Evolutionary conservation across 2,329 filamentous ascomycete species (phyloP).

Genomic region (Metarhizium guizhouense): DNA sequence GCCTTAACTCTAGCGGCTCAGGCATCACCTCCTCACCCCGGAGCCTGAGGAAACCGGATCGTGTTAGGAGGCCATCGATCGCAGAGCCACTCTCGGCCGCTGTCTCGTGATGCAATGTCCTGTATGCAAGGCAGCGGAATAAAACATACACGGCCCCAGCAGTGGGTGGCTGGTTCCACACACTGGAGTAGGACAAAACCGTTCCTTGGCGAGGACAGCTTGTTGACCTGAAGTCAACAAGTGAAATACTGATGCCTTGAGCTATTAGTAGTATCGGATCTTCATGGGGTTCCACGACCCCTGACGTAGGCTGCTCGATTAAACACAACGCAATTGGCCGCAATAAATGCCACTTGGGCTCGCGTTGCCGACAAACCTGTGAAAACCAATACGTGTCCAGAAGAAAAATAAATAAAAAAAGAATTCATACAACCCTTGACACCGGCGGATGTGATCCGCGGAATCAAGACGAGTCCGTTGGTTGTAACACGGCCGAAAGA

Average conservation of each 20-base stretch:
- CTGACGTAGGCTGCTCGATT: conserved; percentile 19
- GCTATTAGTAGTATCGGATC: conserved; percentile 1
- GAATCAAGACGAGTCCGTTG: background rate
- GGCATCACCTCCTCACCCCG: background rate
- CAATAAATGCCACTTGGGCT: background rate
- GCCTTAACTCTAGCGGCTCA: too few species aligned
- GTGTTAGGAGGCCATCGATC: background rate
- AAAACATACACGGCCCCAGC: too few species aligned
- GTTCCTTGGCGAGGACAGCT: background rate
- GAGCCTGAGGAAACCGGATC: background rate
- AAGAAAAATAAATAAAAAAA: background rate
- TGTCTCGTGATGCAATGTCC: too few species aligned
- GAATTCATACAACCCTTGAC: background rate
- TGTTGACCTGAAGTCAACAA: too few species aligned
- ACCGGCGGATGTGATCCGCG: background rate
- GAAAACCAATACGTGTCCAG: background rate
- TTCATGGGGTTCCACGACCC: background rate
- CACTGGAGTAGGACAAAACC: background rate
- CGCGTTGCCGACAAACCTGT: background rate
- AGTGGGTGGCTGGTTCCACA: background rate
- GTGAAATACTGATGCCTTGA: conserved; percentile 21
- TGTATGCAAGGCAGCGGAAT: too few species aligned
- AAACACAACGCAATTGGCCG: conserved; percentile 15
- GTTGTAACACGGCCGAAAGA: background rate
- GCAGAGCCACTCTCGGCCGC: too few species aligned